These are phyloP conservation scores for Cyclotella sp. DNA, from an alignment of 108 stramenopile genomes.

Conservation along the genomic window DNA sequence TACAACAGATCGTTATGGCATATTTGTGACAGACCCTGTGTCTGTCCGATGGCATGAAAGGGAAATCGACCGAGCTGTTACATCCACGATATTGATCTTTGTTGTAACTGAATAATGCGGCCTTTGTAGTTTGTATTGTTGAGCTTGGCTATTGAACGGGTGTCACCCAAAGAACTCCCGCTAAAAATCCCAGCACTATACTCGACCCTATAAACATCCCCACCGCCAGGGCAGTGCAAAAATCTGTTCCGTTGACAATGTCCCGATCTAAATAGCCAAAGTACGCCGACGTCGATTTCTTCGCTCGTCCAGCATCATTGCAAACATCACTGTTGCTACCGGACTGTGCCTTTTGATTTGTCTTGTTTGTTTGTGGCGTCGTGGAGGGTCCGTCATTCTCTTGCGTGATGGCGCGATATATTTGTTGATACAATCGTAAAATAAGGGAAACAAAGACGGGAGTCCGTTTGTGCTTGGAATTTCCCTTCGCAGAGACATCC, in stretches of 20 bases:
- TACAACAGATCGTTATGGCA: background rate
- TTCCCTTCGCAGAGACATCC: background rate
- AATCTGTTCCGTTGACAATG: conserved; percentile 53
- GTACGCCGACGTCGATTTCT: background rate
- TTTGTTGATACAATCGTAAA: conserved; percentile 28
- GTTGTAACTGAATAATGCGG: no score
- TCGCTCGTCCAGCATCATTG: background rate
- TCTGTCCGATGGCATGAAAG: no score
- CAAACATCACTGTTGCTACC: background rate
- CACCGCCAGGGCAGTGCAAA: conserved; percentile 58
- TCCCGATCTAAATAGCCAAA: conserved; percentile 63
- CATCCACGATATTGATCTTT: no score
- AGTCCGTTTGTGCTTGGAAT: background rate
- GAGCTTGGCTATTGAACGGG: background rate
- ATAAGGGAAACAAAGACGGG: conserved; percentile 31
- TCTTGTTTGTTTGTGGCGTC: background rate
- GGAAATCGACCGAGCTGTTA: no score
- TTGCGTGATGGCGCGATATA: conserved; percentile 18
- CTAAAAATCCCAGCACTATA: conserved; percentile 71
- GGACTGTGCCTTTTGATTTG: background rate
- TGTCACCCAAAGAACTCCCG: conserved; percentile 68
- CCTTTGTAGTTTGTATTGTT: background rate
- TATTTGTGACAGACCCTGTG: background rate
- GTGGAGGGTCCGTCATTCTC: conserved; percentile 8
- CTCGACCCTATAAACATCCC: conserved; percentile 66